Conservation (phyloP, 148 eudicot genomes). For the Talinum fruticosum region DNA sequence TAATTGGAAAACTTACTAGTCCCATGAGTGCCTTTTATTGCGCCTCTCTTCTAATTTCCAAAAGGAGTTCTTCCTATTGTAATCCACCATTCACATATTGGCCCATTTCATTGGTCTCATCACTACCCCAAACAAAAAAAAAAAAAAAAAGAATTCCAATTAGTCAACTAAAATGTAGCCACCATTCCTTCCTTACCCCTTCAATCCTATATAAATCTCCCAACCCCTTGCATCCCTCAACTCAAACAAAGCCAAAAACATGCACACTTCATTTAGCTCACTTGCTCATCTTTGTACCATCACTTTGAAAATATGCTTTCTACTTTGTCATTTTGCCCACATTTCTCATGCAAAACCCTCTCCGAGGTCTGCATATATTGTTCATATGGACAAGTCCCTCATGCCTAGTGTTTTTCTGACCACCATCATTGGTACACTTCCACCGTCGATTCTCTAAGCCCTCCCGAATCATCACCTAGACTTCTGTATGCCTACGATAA, state of each 20-base stretch:
- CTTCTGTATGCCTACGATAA: slow-evolving; percentile 48
- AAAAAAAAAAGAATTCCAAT: not conserved
- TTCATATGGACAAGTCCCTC: slow-evolving; percentile 69
- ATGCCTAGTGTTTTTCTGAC: slow-evolving; percentile 63
- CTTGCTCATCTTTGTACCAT: slow-evolving; percentile 9
- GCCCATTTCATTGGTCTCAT: slow-evolving; percentile 8
- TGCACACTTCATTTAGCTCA: slow-evolving; percentile 17
- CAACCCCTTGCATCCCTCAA: slow-evolving; percentile 13
- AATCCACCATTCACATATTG: slow-evolving; percentile 18
- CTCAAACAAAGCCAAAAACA: not conserved
- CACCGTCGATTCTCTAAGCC: slow-evolving; percentile 37
- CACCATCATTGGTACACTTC: slow-evolving; percentile 69
- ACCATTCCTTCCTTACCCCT: slow-evolving; percentile 8
- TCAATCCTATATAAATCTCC: slow-evolving; percentile 18
- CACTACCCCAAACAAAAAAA: slow-evolving; percentile 14
- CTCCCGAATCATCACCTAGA: slow-evolving; percentile 24
- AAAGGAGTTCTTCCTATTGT: slow-evolving; percentile 9
- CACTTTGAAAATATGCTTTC: slow-evolving; percentile 11
- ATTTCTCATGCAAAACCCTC: slow-evolving; percentile 12
- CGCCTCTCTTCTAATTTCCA: slow-evolving; percentile 11
- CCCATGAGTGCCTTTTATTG: slow-evolving; percentile 5
- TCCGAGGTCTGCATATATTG: slow-evolving; percentile 52
- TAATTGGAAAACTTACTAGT: slow-evolving; percentile 19
- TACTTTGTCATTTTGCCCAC: slow-evolving; percentile 16
- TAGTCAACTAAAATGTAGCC: not conserved